These are phyloP conservation scores for Monosporascus sp. DNA, from an alignment of 2,329 filamentous ascomycete species.

Conservation along the genomic window DNA sequence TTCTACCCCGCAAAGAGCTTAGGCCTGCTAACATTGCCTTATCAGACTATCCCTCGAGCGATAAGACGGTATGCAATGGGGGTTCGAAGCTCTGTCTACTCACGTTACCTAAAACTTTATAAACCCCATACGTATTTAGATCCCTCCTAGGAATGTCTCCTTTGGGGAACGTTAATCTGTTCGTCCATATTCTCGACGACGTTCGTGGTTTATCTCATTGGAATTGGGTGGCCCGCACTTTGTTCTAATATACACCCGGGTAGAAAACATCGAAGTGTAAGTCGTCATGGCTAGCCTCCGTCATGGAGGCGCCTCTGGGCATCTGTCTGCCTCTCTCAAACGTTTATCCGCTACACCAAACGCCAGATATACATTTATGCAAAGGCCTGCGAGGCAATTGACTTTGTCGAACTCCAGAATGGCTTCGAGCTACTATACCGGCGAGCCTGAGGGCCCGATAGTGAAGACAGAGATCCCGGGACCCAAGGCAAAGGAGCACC, in stretches of 20 bases:
- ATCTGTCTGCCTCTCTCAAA: conserved; percentile 15
- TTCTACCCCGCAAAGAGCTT: too few species aligned
- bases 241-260: background rate
- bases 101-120: too few species aligned
- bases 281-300: conserved; percentile 23
- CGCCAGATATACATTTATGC: conserved; percentile 9
- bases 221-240: too few species aligned
- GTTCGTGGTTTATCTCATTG: too few species aligned
- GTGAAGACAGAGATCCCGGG: conserved; percentile 66
- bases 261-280: background rate
- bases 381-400: conserved; percentile 11
- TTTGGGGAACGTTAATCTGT: too few species aligned
- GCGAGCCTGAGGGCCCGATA: conserved; percentile 47
- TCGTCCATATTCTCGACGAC: too few species aligned
- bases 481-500: conserved; percentile 64
- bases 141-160: too few species aligned
- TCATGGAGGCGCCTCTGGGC: conserved; percentile 20
- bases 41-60: too few species aligned
- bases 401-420: conserved; percentile 17
- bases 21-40: too few species aligned
- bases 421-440: conserved; percentile 24
- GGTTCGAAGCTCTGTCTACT: too few species aligned
- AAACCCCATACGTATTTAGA: too few species aligned
- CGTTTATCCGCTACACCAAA: conserved; percentile 8
- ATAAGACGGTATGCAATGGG: too few species aligned